Percentiles rank a stretch among this genome's conserved stretches.
phyloP scores from a whole-genome alignment of 805 yeast genomes.

The Zygosaccharomyces kombuchaensis region DNA sequence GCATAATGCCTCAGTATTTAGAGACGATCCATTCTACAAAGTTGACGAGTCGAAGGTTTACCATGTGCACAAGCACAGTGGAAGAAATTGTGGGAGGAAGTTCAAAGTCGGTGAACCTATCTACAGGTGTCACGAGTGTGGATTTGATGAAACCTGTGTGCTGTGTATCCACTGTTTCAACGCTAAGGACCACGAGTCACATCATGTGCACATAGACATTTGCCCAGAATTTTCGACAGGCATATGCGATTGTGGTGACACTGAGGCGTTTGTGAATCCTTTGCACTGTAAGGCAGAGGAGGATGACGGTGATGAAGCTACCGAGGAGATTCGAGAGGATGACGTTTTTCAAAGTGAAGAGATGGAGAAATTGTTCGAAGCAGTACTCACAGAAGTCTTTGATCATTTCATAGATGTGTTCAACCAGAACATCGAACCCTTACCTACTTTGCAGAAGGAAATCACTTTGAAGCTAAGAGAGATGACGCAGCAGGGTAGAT shows the following conservation, averaged over 20 bases:
- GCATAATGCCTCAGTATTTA: conserved; percentile 9
- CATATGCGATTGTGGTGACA: conserved; percentile 73
- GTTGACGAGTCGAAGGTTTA: conserved; percentile 14
- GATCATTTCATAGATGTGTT: conserved; percentile 43
- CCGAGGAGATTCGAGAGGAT: conserved; percentile 3
- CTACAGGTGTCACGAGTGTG: conserved; percentile 72
- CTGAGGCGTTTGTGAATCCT: conserved; percentile 52
- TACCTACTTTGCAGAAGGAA: conserved; percentile 31
- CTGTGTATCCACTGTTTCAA: conserved; percentile 71
- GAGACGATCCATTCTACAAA: conserved; percentile 17
- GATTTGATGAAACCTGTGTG: conserved; percentile 74
- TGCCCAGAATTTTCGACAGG: conserved; percentile 49
- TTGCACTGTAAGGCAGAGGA: conserved; percentile 47
- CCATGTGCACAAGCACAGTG: conserved; percentile 41
- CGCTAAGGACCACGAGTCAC: conserved; percentile 61
- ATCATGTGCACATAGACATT: conserved; percentile 52
- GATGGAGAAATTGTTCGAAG: conserved; percentile 20
- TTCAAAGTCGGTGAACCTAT: conserved; percentile 61
- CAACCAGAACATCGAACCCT: conserved; percentile 34
- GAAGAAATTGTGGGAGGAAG: conserved; percentile 65
- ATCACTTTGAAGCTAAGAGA: conserved; percentile 30
- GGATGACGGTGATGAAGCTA: conserved; percentile 29
- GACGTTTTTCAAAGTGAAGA: conserved; percentile 14
- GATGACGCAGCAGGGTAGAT: conserved; percentile 24
- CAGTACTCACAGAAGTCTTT: conserved; percentile 32